phyloP scores from a whole-genome alignment of 2,329 filamentous ascomycete species.

The Lasiodiplodia citricola region DNA sequence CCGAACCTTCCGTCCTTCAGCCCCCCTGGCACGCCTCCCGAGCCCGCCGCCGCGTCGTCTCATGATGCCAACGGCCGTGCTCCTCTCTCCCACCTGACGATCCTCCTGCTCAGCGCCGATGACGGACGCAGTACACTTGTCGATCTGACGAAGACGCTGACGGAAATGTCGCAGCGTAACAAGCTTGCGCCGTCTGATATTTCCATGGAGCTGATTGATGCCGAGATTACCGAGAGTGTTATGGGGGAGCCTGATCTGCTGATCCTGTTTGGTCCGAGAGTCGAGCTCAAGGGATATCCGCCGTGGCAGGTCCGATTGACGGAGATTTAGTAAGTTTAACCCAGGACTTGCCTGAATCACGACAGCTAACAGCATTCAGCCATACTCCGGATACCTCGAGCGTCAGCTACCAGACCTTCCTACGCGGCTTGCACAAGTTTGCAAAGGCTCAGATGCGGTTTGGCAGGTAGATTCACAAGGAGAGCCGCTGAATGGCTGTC shows the following conservation, averaged over 20 bases:
- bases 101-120: conserved; percentile 83
- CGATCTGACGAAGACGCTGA: conserved; percentile 90
- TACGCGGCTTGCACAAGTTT: conserved; percentile 82
- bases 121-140: conserved; percentile 94
- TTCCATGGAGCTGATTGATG: conserved; percentile 82
- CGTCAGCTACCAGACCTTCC: conserved; percentile 93
- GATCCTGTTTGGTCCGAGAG: conserved; percentile 81
- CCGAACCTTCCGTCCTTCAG: conserved; percentile 70
- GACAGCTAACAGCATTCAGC: conserved; percentile 32
- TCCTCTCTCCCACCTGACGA: conserved; percentile 53
- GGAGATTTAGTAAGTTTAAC: conserved; percentile 76
- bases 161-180: conserved; percentile 90
- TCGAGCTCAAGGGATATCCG: conserved; percentile 88
- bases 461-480: conserved; percentile 56
- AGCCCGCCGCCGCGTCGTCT: conserved; percentile 46
- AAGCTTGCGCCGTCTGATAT: conserved; percentile 85
- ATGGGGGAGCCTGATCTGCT: conserved; percentile 91
- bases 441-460: conserved; percentile 88
- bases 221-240: conserved; percentile 77
- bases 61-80: conserved; percentile 36
- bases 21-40: conserved; percentile 49
- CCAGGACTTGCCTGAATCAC: background rate
- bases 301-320: conserved; percentile 96
- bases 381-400: conserved; percentile 72
- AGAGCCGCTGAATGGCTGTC: background rate